Evolutionary conservation across 306 rosid species (phyloP).

Genomic region (Cucumis cinereus): DNA sequence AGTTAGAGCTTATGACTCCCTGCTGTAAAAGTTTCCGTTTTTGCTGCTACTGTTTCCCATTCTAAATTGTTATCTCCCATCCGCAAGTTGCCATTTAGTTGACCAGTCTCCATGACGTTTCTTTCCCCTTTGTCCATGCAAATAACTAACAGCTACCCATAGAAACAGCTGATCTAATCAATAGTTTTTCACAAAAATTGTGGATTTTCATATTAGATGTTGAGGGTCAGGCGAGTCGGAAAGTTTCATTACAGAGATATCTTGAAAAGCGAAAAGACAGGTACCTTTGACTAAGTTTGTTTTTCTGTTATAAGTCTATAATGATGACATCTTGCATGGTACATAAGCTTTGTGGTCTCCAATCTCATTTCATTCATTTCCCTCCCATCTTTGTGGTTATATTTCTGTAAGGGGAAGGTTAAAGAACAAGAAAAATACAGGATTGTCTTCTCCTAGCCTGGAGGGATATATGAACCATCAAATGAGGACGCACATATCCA

Average conservation of each 20-base stretch:
- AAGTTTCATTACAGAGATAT: slow-evolving; percentile 75
- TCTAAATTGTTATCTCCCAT: background rate
- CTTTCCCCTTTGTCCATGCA: background rate
- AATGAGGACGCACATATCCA: slow-evolving; percentile 42
- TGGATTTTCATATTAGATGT: slow-evolving; percentile 35
- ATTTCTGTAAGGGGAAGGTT: slow-evolving; percentile 52
- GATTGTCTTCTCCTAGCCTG: slow-evolving; percentile 45
- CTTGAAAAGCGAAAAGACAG: slow-evolving; percentile 89
- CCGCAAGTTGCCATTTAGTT: background rate
- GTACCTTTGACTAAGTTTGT: slow-evolving; percentile 26
- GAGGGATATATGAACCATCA: slow-evolving; percentile 66
- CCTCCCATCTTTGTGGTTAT: slow-evolving; percentile 24
- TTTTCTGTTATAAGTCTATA: slow-evolving; percentile 12
- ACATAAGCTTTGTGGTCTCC: slow-evolving; percentile 7
- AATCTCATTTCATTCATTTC: slow-evolving; percentile 18
- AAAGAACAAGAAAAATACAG: slow-evolving; percentile 58
- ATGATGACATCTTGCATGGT: slow-evolving; percentile 3
- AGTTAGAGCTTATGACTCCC: background rate
- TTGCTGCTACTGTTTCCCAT: background rate
- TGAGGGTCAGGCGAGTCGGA: slow-evolving; percentile 80
- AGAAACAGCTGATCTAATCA: background rate
- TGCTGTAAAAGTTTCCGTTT: background rate
- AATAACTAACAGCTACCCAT: background rate
- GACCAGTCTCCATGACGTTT: background rate
- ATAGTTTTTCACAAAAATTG: background rate